phyloP scores from a whole-genome alignment of 371 early-diverging fungal genomes.

The Mortierella sp. region DNA sequence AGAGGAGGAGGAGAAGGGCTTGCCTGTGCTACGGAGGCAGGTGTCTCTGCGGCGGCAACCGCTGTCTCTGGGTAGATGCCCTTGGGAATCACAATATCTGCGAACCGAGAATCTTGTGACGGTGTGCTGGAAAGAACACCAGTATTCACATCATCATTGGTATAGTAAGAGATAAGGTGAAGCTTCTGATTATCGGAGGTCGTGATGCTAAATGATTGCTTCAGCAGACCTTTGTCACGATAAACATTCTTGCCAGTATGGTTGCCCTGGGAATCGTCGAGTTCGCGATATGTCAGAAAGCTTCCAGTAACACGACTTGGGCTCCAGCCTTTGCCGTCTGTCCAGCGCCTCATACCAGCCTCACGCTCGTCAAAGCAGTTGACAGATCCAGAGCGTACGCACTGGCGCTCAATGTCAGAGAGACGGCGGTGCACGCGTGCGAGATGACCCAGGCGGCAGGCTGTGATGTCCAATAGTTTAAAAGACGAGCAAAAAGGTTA shows the following conservation, averaged over 20 bases:
- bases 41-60: constrained; percentile 8
- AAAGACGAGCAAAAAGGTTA: constrained; percentile 6
- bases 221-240: constrained; percentile 77
- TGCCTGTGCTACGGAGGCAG: constrained; percentile 17
- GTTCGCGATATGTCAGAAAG: constrained; percentile 85
- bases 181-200: constrained; percentile 82
- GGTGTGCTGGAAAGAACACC: constrained; percentile 63
- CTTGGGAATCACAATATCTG: constrained; percentile 63
- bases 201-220: constrained; percentile 88
- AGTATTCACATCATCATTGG: constrained; percentile 74
- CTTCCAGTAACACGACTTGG: constrained; percentile 88
- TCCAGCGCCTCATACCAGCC: constrained; percentile 92
- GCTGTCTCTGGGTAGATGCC: constrained; percentile 68
- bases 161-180: constrained; percentile 90
- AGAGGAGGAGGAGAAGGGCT: constrained; percentile 59
- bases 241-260: constrained; percentile 43
- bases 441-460: constrained; percentile 75
- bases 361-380: constrained; percentile 92
- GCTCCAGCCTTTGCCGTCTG: constrained; percentile 92
- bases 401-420: constrained; percentile 79
- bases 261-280: constrained; percentile 69
- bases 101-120: constrained; percentile 60
- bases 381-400: constrained; percentile 87
- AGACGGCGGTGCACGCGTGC: constrained; percentile 83
- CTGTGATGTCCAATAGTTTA: constrained; percentile 39